These are phyloP conservation scores for Camelina laxa DNA, from an alignment of 345 rosid species.

Conservation along the genomic window DNA sequence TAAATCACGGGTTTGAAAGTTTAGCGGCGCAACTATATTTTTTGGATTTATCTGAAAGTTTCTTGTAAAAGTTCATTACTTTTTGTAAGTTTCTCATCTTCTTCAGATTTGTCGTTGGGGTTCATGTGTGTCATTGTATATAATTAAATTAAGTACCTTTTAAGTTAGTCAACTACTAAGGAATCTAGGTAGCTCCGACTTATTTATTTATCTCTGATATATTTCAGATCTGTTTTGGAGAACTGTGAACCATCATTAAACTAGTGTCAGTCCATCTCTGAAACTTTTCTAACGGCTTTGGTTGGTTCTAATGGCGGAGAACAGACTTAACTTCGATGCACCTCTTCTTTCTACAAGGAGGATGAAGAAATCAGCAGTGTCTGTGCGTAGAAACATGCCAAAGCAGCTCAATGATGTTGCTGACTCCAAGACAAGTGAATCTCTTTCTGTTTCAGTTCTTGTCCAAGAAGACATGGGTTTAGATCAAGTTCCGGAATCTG, in stretches of 20 bases:
- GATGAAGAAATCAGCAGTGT: conserved; percentile 43
- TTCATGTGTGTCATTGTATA: conserved; percentile 38
- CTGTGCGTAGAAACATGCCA: conserved; percentile 47
- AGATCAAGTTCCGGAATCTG: conserved; percentile 70
- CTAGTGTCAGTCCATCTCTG: background rate
- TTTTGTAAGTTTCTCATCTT: conserved; percentile 35
- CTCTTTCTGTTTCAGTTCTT: conserved; percentile 41
- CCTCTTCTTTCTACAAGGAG: conserved; percentile 80
- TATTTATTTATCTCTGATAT: background rate
- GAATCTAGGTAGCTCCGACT: conserved; percentile 37
- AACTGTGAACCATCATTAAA: conserved; percentile 36
- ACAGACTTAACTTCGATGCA: conserved; percentile 67
- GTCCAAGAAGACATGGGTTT: conserved; percentile 50
- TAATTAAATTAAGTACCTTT: conserved; percentile 14
- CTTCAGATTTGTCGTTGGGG: conserved; percentile 31
- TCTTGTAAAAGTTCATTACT: conserved; percentile 20
- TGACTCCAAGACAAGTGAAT: conserved; percentile 35
- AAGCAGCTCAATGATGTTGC: conserved; percentile 31
- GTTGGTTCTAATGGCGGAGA: conserved; percentile 59
- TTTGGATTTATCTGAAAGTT: background rate
- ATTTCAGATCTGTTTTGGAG: conserved; percentile 46
- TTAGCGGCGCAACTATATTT: conserved; percentile 8
- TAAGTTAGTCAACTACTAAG: conserved; percentile 20
- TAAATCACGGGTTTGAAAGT: conserved; percentile 5
- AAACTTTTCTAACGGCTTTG: conserved; percentile 32